These are phyloP conservation scores for Euphorbia neoarborescens DNA, from an alignment of 441 rosid genomes.

Conservation along the genomic window DNA sequence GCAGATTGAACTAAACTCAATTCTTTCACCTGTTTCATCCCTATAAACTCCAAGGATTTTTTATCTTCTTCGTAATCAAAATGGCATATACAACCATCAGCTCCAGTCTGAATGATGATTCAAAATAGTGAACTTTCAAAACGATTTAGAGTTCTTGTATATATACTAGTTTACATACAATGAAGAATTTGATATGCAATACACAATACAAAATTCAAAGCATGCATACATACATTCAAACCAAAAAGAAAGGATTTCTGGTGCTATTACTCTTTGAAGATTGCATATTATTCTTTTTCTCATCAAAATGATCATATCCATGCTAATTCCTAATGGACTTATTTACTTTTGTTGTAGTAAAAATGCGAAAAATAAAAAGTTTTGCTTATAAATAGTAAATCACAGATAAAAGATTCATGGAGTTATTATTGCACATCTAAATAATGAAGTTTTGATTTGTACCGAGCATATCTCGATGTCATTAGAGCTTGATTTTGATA, in stretches of 20 bases:
- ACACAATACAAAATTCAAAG: slow-evolving; percentile 6
- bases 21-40: slow-evolving; percentile 90
- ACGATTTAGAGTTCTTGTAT: slow-evolving; percentile 7
- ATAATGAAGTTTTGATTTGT: slow-evolving; percentile 25
- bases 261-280: slow-evolving; percentile 2
- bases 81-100: slow-evolving; percentile 93
- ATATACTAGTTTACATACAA: slow-evolving; percentile 4
- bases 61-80: slow-evolving; percentile 56
- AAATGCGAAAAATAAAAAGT: not conserved
- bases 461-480: slow-evolving; percentile 75
- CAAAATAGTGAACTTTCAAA: slow-evolving; percentile 15
- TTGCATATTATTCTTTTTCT: not conserved
- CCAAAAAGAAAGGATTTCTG: not conserved
- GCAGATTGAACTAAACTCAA: slow-evolving; percentile 70
- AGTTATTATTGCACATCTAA: slow-evolving; percentile 9
- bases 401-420: slow-evolving; percentile 10
- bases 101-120: slow-evolving; percentile 64
- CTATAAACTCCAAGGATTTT: slow-evolving; percentile 58
- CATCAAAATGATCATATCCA: slow-evolving; percentile 8
- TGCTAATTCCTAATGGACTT: slow-evolving; percentile 11
- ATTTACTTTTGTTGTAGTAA: slow-evolving; percentile 3
- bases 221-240: slow-evolving; percentile 10
- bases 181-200: slow-evolving; percentile 6
- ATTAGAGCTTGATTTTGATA: slow-evolving; percentile 39
- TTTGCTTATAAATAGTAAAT: not conserved